Percentiles rank a stretch among this genome's conserved stretches.
phyloP scores from a whole-genome alignment of 768 basidiomycete species.

The Galerina marginata region DNA sequence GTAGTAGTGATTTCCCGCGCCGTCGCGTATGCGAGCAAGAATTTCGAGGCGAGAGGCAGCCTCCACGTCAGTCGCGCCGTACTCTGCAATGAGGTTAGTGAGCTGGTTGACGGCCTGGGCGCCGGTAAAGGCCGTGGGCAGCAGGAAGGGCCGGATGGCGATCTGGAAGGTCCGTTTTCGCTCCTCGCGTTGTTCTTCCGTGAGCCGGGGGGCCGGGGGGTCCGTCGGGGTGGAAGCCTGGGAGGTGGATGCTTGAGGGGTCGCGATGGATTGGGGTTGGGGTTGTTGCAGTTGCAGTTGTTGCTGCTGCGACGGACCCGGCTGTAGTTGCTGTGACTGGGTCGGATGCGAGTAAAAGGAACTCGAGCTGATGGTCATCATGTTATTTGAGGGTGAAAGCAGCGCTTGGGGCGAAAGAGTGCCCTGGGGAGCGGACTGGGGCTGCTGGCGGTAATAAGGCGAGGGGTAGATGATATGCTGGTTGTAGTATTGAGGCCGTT shows the following conservation, averaged over 20 bases:
- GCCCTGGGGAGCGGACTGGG: constrained; percentile 50
- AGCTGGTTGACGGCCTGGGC: constrained; percentile 72
- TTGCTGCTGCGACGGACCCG: constrained; percentile 17
- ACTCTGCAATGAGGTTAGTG: constrained; percentile 61
- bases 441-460: constrained; percentile 38
- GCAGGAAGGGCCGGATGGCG: constrained; percentile 61
- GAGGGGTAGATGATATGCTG: constrained; percentile 21
- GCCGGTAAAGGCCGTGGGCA: constrained; percentile 65
- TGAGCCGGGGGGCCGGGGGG: constrained; percentile 10
- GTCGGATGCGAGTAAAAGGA: constrained; percentile 36
- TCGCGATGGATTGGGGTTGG: constrained; percentile 23
- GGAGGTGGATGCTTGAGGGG: constrained; percentile 7
- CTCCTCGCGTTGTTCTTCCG: constrained; percentile 40
- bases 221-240: constrained; percentile 21
- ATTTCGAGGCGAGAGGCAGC: constrained; percentile 72
- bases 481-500: constrained; percentile 19
- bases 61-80: constrained; percentile 69
- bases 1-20: constrained; percentile 86
- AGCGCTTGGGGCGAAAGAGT: constrained; percentile 76
- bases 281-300: constrained; percentile 13
- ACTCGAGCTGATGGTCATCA: constrained; percentile 44
- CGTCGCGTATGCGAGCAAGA: constrained; percentile 80
- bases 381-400: constrained; percentile 57
- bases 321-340: constrained; percentile 14
- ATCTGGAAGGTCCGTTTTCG: constrained; percentile 59